A percentile compares a stretch with the other conserved stretches of the same genome.
phyloP scores from a whole-genome alignment of 202 grass and related monocot genomes.

The Alloteropsis angusta region DNA sequence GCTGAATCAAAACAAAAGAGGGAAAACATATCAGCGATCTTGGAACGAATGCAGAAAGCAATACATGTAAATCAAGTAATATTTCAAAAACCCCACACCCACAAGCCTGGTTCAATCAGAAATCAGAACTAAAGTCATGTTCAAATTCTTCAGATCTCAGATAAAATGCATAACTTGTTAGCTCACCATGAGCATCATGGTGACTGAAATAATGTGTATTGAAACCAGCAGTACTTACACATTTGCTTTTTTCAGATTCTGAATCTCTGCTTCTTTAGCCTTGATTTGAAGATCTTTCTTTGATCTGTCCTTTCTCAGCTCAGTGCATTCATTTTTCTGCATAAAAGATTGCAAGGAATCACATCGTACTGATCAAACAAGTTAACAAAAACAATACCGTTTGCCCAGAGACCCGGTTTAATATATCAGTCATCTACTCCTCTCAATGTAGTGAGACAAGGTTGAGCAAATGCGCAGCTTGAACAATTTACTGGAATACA shows the following conservation, averaged over 20 bases:
- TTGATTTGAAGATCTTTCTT: constrained; percentile 67
- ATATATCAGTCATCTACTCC: neutral
- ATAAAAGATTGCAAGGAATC: neutral
- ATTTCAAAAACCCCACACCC: neutral
- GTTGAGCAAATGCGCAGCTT: neutral
- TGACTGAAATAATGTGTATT: neutral
- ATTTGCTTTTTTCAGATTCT: constrained; percentile 47
- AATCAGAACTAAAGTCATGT: neutral
- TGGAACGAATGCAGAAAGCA: constrained; percentile 2
- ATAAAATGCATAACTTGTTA: neutral
- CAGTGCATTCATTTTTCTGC: constrained; percentile 58
- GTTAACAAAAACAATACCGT: neutral
- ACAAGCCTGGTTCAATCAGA: neutral
- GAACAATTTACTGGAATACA: neutral
- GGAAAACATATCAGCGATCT: neutral
- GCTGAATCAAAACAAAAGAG: neutral
- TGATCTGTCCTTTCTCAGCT: constrained; percentile 51
- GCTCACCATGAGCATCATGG: neutral
- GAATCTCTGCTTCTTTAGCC: constrained; percentile 63
- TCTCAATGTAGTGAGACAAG: neutral
- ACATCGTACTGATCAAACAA: neutral
- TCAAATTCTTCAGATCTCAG: neutral
- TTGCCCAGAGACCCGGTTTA: neutral
- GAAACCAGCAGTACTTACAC: constrained; percentile 29
- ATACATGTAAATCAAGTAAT: neutral